Base-by-base conservation (phyloP, 2,329 filamentous ascomycete species). In the Microsporum audouinii region DNA sequence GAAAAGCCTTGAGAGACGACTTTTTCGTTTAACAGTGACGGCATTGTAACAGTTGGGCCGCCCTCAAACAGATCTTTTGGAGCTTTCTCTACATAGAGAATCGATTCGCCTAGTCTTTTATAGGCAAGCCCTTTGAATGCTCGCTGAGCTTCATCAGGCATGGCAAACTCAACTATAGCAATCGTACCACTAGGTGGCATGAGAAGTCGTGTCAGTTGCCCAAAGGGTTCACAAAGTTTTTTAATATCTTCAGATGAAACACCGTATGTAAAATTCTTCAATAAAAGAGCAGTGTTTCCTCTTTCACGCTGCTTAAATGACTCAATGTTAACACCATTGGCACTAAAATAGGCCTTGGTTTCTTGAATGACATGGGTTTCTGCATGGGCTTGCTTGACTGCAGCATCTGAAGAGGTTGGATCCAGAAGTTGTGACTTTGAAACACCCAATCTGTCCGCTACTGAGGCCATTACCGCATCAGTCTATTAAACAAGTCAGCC, bases 351-450 rank as follows among this genome's bases (percentile, higher is more conserved):
- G 7, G 87, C 80, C 75, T 96, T 97, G 1, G 91, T 96, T 73
- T 97, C 94, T 76, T 96, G 90, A 62, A 99, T 97, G 67, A 96
- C 84, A 65, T 94, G 88, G 27, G 92, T 97, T 79, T 99, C 94
- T 49, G 92, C 94, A 73, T 96, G 88, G 7, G 94, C 94, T 78
- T 97, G 94, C 78, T 95, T 96, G 61, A 99, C 88, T 51, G 89
- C 92, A 62, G 92, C 91, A 75, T 96, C 91, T 61, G 92, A 86
- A 62, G 89, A 96, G 2, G 92, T 96, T n/a, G 92, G 94, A 75
- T 99, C 92, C 53, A 99, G 80, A 61, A 99, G 77, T 68, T 96
- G 91, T 8, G 90, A 86, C 78, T 99, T 99, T 60, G 88, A 87
- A 61, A 99, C 84, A 55, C 92, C 91, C 61, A 99, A 80, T 60